phyloP scores from a whole-genome alignment of 257 asterid species.

The Eucommia ulmoides region DNA sequence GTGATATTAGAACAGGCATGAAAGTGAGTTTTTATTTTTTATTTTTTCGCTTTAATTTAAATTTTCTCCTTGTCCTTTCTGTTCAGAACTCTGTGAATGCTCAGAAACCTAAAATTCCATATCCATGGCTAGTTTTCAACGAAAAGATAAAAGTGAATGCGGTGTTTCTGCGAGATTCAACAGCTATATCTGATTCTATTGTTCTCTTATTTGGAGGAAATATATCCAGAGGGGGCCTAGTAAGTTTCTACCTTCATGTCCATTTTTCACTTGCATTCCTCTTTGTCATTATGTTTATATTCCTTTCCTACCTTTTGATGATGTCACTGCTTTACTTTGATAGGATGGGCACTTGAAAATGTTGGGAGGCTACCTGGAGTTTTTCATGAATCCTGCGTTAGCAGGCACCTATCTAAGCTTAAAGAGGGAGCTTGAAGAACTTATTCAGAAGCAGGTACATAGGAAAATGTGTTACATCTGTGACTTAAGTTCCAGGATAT shows the following conservation, averaged over 20 bases:
- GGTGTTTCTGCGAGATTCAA: slow-evolving; percentile 86
- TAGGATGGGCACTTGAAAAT: slow-evolving; percentile 91
- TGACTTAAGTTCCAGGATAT: neutral
- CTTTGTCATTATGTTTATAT: slow-evolving; percentile 3
- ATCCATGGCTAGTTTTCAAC: slow-evolving; percentile 90
- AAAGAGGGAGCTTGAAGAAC: slow-evolving; percentile 74
- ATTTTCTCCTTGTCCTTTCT: slow-evolving; percentile 4
- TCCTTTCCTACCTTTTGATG: slow-evolving; percentile 7
- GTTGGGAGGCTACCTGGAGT: slow-evolving; percentile 87
- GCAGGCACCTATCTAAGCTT: slow-evolving; percentile 46
- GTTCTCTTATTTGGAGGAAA: slow-evolving; percentile 83
- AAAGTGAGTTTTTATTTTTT: neutral
- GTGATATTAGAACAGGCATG: neutral
- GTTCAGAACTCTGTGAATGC: slow-evolving; percentile 71
- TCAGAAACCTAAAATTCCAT: slow-evolving; percentile 60
- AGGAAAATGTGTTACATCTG: neutral
- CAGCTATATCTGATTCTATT: slow-evolving; percentile 77
- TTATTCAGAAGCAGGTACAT: slow-evolving; percentile 60
- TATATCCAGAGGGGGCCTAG: slow-evolving; percentile 44
- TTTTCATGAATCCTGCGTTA: slow-evolving; percentile 68
- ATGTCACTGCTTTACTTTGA: slow-evolving; percentile 10
- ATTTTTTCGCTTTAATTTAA: neutral
- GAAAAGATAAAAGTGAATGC: slow-evolving; percentile 87
- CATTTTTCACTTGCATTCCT: slow-evolving; percentile 3
- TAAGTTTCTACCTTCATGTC: slow-evolving; percentile 27